These are phyloP conservation scores for Bruguiera hainesii DNA, from an alignment of 441 rosid genomes.

Conservation along the genomic window DNA sequence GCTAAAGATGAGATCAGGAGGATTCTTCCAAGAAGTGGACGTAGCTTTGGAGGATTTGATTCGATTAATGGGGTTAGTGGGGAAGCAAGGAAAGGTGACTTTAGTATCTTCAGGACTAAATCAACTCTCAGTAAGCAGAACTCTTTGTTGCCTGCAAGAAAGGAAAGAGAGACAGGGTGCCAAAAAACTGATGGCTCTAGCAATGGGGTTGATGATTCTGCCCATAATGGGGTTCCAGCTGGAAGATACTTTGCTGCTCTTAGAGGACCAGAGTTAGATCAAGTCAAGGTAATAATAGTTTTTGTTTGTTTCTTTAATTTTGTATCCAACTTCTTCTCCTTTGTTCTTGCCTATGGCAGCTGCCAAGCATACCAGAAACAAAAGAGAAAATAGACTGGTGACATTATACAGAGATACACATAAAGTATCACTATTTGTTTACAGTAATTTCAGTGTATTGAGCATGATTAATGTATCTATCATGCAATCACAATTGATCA, in stretches of 20 bases:
- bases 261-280: constrained; percentile 87
- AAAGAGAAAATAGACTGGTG: too few relatives aligned
- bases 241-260: constrained; percentile 98
- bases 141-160: constrained; percentile 58
- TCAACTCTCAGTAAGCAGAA: constrained; percentile 75
- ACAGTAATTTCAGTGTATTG: too few relatives aligned
- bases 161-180: constrained; percentile 52
- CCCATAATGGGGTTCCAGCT: constrained; percentile 63
- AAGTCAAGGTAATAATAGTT: constrained; percentile 70
- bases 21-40: constrained; percentile 67
- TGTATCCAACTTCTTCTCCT: neutral
- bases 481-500: too few relatives aligned
- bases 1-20: constrained; percentile 42
- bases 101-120: constrained; percentile 73
- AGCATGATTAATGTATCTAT: too few relatives aligned
- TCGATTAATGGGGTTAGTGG: constrained; percentile 31
- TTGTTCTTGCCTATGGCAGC: neutral
- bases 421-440: too few relatives aligned
- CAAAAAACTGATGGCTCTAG: constrained; percentile 37
- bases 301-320: neutral
- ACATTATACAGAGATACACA: too few relatives aligned
- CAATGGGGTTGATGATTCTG: constrained; percentile 45
- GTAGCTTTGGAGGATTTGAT: constrained; percentile 85
- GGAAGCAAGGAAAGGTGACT: constrained; percentile 61
- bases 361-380: too few relatives aligned